These are phyloP conservation scores for Ophioceras dolichostomum DNA, from an alignment of 2,329 filamentous ascomycete species.

Conservation along the genomic window DNA sequence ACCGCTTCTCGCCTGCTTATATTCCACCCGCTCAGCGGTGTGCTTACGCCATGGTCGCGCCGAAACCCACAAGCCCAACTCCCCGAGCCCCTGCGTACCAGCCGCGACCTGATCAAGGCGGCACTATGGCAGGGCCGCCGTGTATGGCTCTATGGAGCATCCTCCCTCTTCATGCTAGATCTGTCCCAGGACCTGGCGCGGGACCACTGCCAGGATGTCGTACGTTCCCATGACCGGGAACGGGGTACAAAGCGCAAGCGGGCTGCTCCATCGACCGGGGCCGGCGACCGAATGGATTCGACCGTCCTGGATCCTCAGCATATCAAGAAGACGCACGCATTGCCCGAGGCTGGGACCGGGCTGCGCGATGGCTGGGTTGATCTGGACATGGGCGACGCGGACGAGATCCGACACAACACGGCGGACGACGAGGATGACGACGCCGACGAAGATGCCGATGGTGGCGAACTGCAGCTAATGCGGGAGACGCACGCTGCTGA, in stretches of 20 bases:
- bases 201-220: background rate
- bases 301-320: conserved; percentile 31
- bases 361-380: conserved; percentile 25
- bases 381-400: conserved; percentile 18
- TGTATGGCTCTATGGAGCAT: conserved; percentile 77
- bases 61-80: conserved; percentile 67
- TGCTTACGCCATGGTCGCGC: conserved; percentile 73
- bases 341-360: conserved; percentile 19
- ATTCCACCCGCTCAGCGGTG: conserved; percentile 67
- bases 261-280: conserved; percentile 30
- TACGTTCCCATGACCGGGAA: background rate
- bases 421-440: conserved; percentile 23
- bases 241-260: conserved; percentile 42
- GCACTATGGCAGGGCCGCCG: conserved; percentile 70
- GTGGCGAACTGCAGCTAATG: conserved; percentile 15
- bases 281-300: conserved; percentile 37
- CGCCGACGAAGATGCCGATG: conserved; percentile 11
- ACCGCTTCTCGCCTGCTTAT: conserved; percentile 56
- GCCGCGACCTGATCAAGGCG: conserved; percentile 73
- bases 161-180: conserved; percentile 89
- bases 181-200: conserved; percentile 45
- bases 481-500: conserved; percentile 23
- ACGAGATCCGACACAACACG: conserved; percentile 14
- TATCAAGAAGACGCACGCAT: conserved; percentile 24
- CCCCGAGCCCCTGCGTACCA: conserved; percentile 59